Evolutionary conservation across 1,139 yeast genomes (phyloP).

Genomic region (Taphrina flavorubra): DNA sequence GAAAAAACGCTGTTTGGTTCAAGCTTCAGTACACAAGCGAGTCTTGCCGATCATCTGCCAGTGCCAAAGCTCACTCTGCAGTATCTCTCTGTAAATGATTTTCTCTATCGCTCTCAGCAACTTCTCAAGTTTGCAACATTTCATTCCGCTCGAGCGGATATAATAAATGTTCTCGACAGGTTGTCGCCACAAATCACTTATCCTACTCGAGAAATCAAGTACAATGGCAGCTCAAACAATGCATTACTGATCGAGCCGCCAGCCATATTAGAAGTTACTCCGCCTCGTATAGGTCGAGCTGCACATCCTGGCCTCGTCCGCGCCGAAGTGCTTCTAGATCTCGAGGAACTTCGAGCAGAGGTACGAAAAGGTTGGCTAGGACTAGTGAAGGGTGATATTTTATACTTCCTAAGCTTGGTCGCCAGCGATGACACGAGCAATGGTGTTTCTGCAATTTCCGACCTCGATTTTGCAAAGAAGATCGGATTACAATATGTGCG

Average conservation of each 20-base stretch:
- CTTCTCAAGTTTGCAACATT: constrained; percentile 47
- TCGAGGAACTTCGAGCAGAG: constrained; percentile 44
- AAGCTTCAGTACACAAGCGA: neutral
- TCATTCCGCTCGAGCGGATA: constrained; percentile 48
- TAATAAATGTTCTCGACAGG: constrained; percentile 48
- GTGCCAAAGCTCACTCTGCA: constrained; percentile 49
- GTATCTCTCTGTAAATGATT: constrained; percentile 53
- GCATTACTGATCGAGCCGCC: constrained; percentile 48
- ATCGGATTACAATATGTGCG: constrained; percentile 48
- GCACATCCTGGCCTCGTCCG: constrained; percentile 47
- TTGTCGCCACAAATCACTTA: constrained; percentile 46
- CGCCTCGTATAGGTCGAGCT: constrained; percentile 48
- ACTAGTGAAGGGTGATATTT: constrained; percentile 49
- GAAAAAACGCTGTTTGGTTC: constrained; percentile 2
- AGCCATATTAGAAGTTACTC: constrained; percentile 48
- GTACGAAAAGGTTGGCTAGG: constrained; percentile 51
- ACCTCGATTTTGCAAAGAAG: constrained; percentile 41
- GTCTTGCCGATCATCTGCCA: constrained; percentile 42
- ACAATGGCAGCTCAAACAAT: constrained; percentile 51
- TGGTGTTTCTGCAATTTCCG: constrained; percentile 38
- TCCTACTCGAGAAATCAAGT: constrained; percentile 38
- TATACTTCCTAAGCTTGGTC: constrained; percentile 49
- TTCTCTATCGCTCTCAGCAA: constrained; percentile 50
- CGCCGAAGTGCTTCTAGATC: constrained; percentile 49
- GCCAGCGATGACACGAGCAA: constrained; percentile 44